These are phyloP conservation scores for Plantago coronopus DNA, from an alignment of 305 asterid genomes.

Conservation along the genomic window DNA sequence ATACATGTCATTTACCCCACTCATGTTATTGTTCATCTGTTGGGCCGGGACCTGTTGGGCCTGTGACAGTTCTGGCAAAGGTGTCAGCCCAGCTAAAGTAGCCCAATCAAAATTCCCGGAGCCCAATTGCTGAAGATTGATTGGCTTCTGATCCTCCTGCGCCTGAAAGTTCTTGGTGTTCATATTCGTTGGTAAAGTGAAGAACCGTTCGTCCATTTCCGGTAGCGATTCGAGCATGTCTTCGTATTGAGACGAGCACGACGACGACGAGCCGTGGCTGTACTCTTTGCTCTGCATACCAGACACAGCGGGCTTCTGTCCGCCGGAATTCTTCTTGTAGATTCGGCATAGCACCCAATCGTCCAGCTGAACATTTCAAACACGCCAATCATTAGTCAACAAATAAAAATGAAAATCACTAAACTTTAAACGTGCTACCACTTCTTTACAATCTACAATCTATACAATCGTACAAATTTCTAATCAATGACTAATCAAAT, in stretches of 20 bases:
- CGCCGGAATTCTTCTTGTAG: slow-evolving; percentile 56
- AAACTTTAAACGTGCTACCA: too few relatives aligned
- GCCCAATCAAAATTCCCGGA: slow-evolving; percentile 61
- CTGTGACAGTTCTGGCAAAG: slow-evolving; percentile 28
- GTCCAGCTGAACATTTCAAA: slow-evolving; percentile 36
- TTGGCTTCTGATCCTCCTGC: slow-evolving; percentile 30
- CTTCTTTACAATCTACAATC: too few relatives aligned
- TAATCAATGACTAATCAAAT: too few relatives aligned
- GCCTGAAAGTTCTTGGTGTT: slow-evolving; percentile 33
- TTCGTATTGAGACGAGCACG: slow-evolving; percentile 53
- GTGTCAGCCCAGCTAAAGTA: slow-evolving; percentile 40
- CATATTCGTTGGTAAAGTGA: slow-evolving; percentile 33
- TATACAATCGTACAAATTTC: too few relatives aligned
- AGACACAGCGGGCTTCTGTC: slow-evolving; percentile 22
- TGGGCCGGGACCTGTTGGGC: slow-evolving; percentile 24
- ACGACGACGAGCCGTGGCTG: slow-evolving; percentile 44
- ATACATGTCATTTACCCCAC: slow-evolving; percentile 26
- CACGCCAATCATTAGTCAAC: not conserved
- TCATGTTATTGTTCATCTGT: slow-evolving; percentile 8
- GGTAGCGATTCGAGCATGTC: slow-evolving; percentile 56
- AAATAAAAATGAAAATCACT: not conserved
- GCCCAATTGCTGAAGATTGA: slow-evolving; percentile 40
- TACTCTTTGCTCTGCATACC: slow-evolving; percentile 37
- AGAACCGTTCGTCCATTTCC: slow-evolving; percentile 39
- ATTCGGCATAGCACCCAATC: slow-evolving; percentile 70